These are phyloP conservation scores for Hyaloscypha finlandica DNA, from an alignment of 495 filamentous ascomycete genomes.

Conservation along the genomic window DNA sequence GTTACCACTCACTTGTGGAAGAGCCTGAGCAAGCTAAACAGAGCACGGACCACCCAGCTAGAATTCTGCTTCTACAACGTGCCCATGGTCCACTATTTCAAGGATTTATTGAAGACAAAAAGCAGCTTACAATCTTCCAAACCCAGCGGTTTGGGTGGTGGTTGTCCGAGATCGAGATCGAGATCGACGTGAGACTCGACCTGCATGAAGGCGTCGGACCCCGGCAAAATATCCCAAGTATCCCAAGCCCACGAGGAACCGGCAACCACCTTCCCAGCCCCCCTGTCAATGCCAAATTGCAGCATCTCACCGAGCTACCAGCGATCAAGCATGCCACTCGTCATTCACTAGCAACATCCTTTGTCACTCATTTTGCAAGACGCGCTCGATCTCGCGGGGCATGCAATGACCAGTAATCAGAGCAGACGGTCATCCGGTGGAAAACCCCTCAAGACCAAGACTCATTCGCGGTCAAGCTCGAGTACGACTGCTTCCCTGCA, in stretches of 20 bases:
- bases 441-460: conserved; percentile 25
- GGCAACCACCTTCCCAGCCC: not conserved
- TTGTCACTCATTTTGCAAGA: not conserved
- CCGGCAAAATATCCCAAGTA: no score
- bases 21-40: not conserved
- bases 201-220: not conserved
- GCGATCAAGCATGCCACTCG: not conserved
- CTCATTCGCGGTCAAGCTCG: conserved; percentile 26
- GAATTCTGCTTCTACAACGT: not conserved
- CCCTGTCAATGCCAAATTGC: not conserved
- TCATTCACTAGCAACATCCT: not conserved
- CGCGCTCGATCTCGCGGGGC: conserved; percentile 9
- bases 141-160: not conserved
- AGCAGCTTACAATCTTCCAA: not conserved
- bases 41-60: not conserved
- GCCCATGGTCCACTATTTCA: not conserved
- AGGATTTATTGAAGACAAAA: not conserved
- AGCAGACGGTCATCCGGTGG: conserved; percentile 20
- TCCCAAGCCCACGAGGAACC: not conserved
- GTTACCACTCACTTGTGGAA: not conserved
- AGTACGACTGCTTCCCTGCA: conserved; percentile 21
- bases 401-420: conserved; percentile 30
- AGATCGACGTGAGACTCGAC: not conserved
- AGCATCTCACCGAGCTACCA: not conserved
- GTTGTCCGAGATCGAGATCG: not conserved